Evolutionary conservation across 371 early-diverging fungal species (phyloP).

Genomic region (Lichtheimia ramosa): DNA sequence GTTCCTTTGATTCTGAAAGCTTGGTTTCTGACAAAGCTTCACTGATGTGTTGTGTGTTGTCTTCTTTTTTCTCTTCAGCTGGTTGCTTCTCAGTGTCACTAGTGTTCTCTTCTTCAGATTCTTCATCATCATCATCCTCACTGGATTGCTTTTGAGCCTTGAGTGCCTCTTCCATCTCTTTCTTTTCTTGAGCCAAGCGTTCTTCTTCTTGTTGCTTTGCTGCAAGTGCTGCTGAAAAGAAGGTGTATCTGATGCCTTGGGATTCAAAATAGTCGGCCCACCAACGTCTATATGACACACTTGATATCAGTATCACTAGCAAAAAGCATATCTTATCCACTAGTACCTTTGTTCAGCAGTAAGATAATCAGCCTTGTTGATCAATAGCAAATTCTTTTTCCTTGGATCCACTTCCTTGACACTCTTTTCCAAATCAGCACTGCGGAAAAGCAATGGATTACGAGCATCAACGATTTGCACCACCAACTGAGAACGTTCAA

Average conservation of each 20-base stretch:
- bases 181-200: slow-evolving; percentile 31
- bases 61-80: slow-evolving; percentile 15
- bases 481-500: slow-evolving; percentile 95
- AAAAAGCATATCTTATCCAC: background rate
- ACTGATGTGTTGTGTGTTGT: slow-evolving; percentile 30
- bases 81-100: slow-evolving; percentile 25
- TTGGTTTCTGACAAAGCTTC: slow-evolving; percentile 12
- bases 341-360: slow-evolving; percentile 53
- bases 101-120: background rate
- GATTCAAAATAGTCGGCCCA: slow-evolving; percentile 93
- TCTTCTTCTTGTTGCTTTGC: slow-evolving; percentile 59
- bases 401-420: slow-evolving; percentile 85
- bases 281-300: slow-evolving; percentile 29
- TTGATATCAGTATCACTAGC: background rate
- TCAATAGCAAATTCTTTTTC: slow-evolving; percentile 84
- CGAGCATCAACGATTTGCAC: slow-evolving; percentile 99
- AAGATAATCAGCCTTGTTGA: slow-evolving; percentile 99
- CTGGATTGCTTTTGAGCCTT: slow-evolving; percentile 15
- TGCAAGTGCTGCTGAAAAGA: slow-evolving; percentile 85
- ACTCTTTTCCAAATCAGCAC: slow-evolving; percentile 90
- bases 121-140: slow-evolving; percentile 6
- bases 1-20: slow-evolving; percentile 4
- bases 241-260: slow-evolving; percentile 80
- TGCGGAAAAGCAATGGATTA: slow-evolving; percentile 95
- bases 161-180: slow-evolving; percentile 36